These are phyloP conservation scores for Halteria grandinella DNA, from an alignment of 73 alveolate species.

Conservation along the genomic window DNA sequence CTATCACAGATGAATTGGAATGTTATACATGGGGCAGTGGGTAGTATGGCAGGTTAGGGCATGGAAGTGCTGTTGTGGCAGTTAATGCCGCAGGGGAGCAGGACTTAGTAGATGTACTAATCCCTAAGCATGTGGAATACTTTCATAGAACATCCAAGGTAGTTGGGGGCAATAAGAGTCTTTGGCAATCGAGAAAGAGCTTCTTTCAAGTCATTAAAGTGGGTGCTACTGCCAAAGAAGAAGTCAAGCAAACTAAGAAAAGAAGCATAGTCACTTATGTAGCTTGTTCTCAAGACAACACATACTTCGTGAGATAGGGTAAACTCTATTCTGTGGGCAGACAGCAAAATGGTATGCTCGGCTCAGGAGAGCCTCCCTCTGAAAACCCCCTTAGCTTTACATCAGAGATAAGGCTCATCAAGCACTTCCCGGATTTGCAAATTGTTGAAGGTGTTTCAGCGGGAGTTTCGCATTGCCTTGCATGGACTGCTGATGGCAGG, in stretches of 20 bases:
- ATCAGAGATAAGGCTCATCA: constrained; percentile 32
- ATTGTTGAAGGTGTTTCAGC: constrained; percentile 79
- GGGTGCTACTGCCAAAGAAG: background rate
- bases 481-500: constrained; percentile 75
- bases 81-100: constrained; percentile 51
- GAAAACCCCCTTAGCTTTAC: constrained; percentile 9
- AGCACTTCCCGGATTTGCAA: constrained; percentile 32
- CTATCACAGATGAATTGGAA: constrained; percentile 52
- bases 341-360: constrained; percentile 43
- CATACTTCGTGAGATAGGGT: constrained; percentile 6
- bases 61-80: constrained; percentile 40
- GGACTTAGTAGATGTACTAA: background rate
- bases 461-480: constrained; percentile 74
- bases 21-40: constrained; percentile 86
- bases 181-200: background rate
- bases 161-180: background rate
- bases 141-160: background rate
- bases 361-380: constrained; percentile 15
- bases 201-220: background rate
- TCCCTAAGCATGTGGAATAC: too few relatives aligned
- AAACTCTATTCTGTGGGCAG: constrained; percentile 16
- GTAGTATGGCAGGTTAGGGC: constrained; percentile 74
- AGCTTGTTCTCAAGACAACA: constrained; percentile 32
- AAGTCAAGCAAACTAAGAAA: background rate
- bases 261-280: background rate